A percentile compares a stretch with the other conserved stretches of the same genome.
phyloP scores from a whole-genome alignment of 805 yeast genomes.

The Lipomyces lipofer region DNA sequence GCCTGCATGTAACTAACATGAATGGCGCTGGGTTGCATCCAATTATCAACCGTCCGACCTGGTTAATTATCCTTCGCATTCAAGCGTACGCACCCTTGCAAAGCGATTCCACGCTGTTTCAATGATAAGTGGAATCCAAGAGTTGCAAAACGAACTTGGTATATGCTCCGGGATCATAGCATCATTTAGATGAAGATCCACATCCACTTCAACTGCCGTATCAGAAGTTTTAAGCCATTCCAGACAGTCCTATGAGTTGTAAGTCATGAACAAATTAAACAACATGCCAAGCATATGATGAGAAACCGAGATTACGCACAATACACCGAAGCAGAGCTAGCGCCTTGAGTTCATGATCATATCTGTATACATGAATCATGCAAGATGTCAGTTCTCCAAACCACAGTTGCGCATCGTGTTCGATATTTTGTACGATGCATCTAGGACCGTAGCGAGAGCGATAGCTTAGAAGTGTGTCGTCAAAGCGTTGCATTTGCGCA shows the following conservation, averaged over 20 bases:
- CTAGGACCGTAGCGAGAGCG: neutral
- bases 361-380: neutral
- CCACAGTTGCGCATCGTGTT: neutral
- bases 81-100: neutral
- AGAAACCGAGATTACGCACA: neutral
- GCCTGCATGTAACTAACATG: no score
- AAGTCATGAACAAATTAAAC: neutral
- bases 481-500: neutral
- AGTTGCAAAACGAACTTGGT: neutral
- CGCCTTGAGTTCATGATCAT: neutral
- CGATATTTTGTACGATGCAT: neutral
- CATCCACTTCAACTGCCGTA: neutral
- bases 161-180: neutral
- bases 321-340: neutral
- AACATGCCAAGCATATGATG: neutral
- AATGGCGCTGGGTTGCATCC: no score
- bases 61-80: neutral
- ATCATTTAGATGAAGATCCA: neutral
- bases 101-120: neutral
- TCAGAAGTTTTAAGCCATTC: neutral
- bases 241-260: neutral
- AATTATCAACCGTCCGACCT: no score
- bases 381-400: conserved; percentile 2
- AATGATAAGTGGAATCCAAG: neutral
- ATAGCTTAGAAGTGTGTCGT: neutral